phyloP scores from a whole-genome alignment of 2,329 filamentous ascomycete genomes.

The Blastomyces gilchristii region DNA sequence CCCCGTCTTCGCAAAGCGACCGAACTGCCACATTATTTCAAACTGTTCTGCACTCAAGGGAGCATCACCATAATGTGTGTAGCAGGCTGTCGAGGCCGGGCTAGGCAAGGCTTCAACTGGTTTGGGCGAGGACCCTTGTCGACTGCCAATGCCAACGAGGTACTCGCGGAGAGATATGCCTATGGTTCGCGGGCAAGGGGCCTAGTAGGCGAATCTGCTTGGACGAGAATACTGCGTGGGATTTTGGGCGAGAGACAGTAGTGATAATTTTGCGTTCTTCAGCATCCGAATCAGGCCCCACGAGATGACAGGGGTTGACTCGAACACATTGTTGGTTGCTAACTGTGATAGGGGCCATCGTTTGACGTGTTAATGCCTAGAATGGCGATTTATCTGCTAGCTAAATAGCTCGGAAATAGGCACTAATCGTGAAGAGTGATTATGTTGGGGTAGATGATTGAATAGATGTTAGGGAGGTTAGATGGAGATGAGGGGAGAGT shows the following conservation, averaged over 20 bases:
- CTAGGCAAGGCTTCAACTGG: not conserved
- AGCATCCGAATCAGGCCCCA: not conserved
- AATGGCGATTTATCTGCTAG: not conserved
- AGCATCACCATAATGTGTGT: slow-evolving; percentile 5
- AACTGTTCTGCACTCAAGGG: slow-evolving; percentile 6
- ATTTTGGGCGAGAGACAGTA: slow-evolving; percentile 2
- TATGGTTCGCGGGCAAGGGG: not conserved
- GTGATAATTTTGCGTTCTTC: slow-evolving; percentile 8
- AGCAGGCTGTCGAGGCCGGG: slow-evolving; percentile 6
- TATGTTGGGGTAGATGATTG: not conserved
- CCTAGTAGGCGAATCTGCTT: slow-evolving; percentile 9
- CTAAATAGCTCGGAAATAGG: not conserved
- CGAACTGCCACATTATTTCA: slow-evolving; percentile 10
- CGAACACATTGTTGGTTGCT: not conserved
- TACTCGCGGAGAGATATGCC: slow-evolving; percentile 9
- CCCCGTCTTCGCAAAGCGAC: slow-evolving; percentile 7
- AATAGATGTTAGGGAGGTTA: not conserved
- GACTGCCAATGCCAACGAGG: slow-evolving; percentile 3
- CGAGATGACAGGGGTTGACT: slow-evolving; percentile 7
- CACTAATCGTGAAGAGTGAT: not conserved
- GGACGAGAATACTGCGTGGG: slow-evolving; percentile 10
- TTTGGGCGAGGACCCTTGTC: not conserved
- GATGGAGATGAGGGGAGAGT: not conserved
- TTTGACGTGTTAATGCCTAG: not conserved
- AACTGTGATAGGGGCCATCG: not conserved